A percentile compares a stretch with the other conserved stretches of the same genome.
These are phyloP conservation scores for Intubia oerlemansii DNA, from an alignment of 2,329 filamentous ascomycete species.

Conservation along the genomic window DNA sequence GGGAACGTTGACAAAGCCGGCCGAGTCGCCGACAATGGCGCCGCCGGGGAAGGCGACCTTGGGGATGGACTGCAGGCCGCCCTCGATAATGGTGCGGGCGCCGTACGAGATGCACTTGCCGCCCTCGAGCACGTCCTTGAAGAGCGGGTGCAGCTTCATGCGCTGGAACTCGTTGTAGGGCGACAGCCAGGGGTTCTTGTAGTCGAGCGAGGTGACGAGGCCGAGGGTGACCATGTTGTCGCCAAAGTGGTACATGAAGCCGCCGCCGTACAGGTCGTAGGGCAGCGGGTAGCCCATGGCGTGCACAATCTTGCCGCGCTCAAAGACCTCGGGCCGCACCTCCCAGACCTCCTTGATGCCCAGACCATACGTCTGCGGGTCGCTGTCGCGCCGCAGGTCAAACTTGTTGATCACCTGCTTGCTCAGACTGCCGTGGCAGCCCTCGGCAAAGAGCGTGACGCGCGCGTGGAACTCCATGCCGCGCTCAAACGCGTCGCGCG, in stretches of 20 bases:
- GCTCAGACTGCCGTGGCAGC: conserved; percentile 83
- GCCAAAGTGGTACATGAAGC: conserved; percentile 99
- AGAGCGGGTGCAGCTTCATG: conserved; percentile 93
- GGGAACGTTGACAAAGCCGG: conserved; percentile 89
- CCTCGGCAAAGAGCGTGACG: conserved; percentile 81
- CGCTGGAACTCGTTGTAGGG: conserved; percentile 96
- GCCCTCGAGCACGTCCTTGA: conserved; percentile 68
- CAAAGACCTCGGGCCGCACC: conserved; percentile 78
- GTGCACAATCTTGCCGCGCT: conserved; percentile 67
- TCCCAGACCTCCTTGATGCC: conserved; percentile 98
- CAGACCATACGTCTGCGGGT: conserved; percentile 86
- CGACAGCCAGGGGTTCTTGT: conserved; percentile 88
- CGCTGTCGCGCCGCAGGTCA: conserved; percentile 68
- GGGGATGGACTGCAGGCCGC: conserved; percentile 92
- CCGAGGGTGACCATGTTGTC: conserved; percentile 90
- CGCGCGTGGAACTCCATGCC: conserved; percentile 97
- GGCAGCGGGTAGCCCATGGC: conserved; percentile 84
- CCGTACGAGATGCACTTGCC: conserved; percentile 97
- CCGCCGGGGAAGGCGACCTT: conserved; percentile 94
- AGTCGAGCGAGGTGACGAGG: conserved; percentile 83
- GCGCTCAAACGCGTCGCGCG: conserved; percentile 80
- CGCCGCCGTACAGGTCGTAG: conserved; percentile 79
- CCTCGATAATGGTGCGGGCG: conserved; percentile 77
- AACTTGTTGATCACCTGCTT: conserved; percentile 94
- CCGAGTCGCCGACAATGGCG: conserved; percentile 86